These are phyloP conservation scores for Hygrocybe punicea DNA, from an alignment of 768 basidiomycete genomes.

Conservation along the genomic window DNA sequence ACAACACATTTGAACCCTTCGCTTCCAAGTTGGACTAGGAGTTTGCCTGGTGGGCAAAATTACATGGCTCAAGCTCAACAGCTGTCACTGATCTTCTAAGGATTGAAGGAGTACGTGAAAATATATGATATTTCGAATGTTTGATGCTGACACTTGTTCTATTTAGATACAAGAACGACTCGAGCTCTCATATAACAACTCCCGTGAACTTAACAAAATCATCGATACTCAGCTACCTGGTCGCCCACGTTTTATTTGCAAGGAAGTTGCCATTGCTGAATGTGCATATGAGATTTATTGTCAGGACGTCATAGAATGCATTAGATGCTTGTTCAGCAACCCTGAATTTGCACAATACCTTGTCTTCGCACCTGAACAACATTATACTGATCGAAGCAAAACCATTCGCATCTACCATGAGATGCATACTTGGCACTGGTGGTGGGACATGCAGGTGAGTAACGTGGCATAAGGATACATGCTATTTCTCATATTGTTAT, in stretches of 20 bases:
- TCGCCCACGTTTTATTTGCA: constrained; percentile 22
- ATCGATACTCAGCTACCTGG: constrained; percentile 30
- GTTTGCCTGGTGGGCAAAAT: not conserved
- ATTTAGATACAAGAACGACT: not conserved
- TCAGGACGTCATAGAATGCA: constrained; percentile 20
- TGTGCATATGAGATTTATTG: constrained; percentile 21
- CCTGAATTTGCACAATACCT: constrained; percentile 20
- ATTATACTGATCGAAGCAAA: constrained; percentile 11
- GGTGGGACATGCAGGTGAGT: constrained; percentile 48
- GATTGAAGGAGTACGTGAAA: not conserved
- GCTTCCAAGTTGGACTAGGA: not conserved
- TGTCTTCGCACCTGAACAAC: constrained; percentile 5
- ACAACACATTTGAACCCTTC: not conserved
- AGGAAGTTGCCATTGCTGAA: constrained; percentile 23
- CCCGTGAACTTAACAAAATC: constrained; percentile 31
- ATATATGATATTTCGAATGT: too few species aligned
- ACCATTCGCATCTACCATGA: constrained; percentile 34
- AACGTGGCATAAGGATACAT: not conserved
- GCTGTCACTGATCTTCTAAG: not conserved
- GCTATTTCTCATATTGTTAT: not conserved
- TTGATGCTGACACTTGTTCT: too few species aligned
- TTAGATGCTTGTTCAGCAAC: constrained; percentile 20
- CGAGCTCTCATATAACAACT: constrained; percentile 32
- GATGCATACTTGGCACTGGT: constrained; percentile 50
- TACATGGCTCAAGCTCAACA: not conserved